Evolutionary conservation across 306 rosid genomes (phyloP).

Genomic region (Quercus mongolica): DNA sequence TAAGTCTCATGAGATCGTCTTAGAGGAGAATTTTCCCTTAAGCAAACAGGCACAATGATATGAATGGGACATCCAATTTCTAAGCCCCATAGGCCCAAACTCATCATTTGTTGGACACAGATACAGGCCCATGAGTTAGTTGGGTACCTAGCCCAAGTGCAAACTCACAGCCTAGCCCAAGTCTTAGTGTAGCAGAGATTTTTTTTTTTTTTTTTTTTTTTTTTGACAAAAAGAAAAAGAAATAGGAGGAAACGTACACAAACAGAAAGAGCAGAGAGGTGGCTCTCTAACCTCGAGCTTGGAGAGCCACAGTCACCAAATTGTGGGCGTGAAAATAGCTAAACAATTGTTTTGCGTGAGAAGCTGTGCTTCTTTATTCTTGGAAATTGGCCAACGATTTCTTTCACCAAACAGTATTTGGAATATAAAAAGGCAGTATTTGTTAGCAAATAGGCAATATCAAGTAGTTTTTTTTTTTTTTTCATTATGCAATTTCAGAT

Average conservation of each 20-base stretch:
- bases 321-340: background rate
- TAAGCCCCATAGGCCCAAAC: too few relatives aligned
- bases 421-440: background rate
- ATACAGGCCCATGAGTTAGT: background rate
- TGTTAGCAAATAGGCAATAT: background rate
- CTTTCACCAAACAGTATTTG: background rate
- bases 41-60: too few relatives aligned
- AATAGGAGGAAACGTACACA: background rate
- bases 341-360: background rate
- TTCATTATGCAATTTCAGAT: slow-evolving; percentile 40
- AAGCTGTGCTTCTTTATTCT: background rate
- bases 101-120: background rate
- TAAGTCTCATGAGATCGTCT: fast-evolving
- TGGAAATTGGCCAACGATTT: background rate
- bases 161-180: background rate
- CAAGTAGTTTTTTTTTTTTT: background rate
- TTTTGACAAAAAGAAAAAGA: background rate
- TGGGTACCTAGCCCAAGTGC: background rate
- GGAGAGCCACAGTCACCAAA: background rate
- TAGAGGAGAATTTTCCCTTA: fast-evolving
- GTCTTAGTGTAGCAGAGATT: background rate
- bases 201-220: too few relatives aligned
- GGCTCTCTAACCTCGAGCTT: background rate
- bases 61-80: too few relatives aligned
- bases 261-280: background rate